These are phyloP conservation scores for Blastomyces parvus DNA, from an alignment of 2,329 filamentous ascomycete genomes.

Conservation along the genomic window DNA sequence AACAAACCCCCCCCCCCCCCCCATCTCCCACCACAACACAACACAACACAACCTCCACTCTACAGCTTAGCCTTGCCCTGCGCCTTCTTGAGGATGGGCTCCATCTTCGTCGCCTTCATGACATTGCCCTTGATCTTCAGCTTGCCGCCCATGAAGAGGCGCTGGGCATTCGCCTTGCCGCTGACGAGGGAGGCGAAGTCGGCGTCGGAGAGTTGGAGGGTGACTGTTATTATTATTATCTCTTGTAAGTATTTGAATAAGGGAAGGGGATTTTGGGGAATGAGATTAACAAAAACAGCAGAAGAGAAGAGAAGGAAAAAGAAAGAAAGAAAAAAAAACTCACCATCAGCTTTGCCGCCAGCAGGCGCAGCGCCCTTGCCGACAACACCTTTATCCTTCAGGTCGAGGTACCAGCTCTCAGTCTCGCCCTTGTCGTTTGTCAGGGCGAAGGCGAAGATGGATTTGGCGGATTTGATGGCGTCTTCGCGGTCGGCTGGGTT, in stretches of 20 bases:
- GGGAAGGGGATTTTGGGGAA: too few relatives aligned
- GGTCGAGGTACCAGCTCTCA: slow-evolving; percentile 87
- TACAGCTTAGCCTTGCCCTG: slow-evolving; percentile 77
- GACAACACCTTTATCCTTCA: slow-evolving; percentile 80
- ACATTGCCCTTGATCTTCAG: slow-evolving; percentile 97
- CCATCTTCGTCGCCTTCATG: slow-evolving; percentile 96
- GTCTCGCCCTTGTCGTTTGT: slow-evolving; percentile 77
- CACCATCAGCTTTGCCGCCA: slow-evolving; percentile 74
- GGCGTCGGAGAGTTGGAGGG: slow-evolving; percentile 70
- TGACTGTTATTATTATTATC: slow-evolving; percentile 51
- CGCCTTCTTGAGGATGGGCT: slow-evolving; percentile 83
- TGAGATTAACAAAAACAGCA: too few relatives aligned
- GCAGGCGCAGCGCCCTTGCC: slow-evolving; percentile 59
- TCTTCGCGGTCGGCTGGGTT: slow-evolving; percentile 69
- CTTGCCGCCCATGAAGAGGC: slow-evolving; percentile 95
- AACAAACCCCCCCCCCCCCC: background rate
- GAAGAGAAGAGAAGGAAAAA: background rate
- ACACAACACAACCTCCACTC: slow-evolving; percentile 20
- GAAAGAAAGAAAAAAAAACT: slow-evolving; percentile 20
- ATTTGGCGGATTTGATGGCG: slow-evolving; percentile 79
- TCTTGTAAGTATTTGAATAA: background rate
- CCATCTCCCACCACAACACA: background rate
- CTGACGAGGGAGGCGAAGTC: slow-evolving; percentile 76
- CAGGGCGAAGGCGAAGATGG: slow-evolving; percentile 81
- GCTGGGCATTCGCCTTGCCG: slow-evolving; percentile 89